Conservation (phyloP, 139 green algal species). For the Ulvella scutata region DNA sequence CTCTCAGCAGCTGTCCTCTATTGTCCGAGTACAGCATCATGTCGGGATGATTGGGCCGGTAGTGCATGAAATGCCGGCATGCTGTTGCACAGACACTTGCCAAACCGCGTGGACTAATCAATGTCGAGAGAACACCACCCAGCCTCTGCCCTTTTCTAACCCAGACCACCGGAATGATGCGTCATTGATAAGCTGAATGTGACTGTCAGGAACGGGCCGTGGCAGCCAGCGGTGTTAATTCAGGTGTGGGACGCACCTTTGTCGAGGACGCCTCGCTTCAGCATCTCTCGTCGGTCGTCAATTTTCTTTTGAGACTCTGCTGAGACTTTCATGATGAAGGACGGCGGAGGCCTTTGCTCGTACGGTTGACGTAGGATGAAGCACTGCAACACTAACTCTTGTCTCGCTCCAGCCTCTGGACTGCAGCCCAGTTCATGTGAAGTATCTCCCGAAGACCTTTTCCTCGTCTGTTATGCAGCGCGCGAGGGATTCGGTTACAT, state of each 20-base stretch:
- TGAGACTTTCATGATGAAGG: too few species aligned
- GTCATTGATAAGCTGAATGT: background rate
- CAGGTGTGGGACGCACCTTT: background rate
- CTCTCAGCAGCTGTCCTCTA: too few species aligned
- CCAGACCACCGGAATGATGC: background rate
- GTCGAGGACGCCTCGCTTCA: background rate
- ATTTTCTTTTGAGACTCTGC: background rate
- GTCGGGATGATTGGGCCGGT: background rate
- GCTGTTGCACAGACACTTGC: background rate
- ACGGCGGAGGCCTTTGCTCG: too few species aligned
- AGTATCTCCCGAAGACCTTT: too few species aligned
- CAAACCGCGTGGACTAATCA: background rate
- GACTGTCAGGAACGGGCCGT: background rate
- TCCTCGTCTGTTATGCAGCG: too few species aligned
- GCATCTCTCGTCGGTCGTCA: background rate
- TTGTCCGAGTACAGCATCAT: too few species aligned
- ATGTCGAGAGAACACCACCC: background rate
- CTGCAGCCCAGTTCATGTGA: too few species aligned
- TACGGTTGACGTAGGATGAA: too few species aligned
- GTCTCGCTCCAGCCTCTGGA: too few species aligned
- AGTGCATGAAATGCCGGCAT: background rate
- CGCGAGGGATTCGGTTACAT: too few species aligned
- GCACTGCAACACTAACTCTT: too few species aligned
- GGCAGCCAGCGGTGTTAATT: background rate
- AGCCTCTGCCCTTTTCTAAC: background rate